Percentiles rank a stretch among this genome's conserved stretches.
Conservation (phyloP, 352 stramenopile species). For the Globisporangium perplexum region DNA sequence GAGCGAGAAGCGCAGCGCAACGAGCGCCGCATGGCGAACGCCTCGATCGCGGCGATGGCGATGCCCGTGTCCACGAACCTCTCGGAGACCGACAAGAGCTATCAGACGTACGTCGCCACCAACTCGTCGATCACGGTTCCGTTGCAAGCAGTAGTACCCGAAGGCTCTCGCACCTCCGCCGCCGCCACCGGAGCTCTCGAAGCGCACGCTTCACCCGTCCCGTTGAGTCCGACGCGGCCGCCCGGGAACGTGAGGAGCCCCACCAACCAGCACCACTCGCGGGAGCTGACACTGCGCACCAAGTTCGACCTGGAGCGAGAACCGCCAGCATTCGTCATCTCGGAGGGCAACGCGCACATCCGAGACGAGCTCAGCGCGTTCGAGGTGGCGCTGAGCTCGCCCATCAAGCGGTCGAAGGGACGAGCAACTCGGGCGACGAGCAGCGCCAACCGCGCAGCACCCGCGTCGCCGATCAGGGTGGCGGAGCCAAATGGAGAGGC, state of each 20-base stretch:
- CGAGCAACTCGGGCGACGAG: background rate
- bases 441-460: background rate
- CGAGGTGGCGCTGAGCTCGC: slow-evolving; percentile 24
- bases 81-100: slow-evolving; percentile 21
- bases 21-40: slow-evolving; percentile 24
- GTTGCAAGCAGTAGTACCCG: background rate
- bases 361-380: slow-evolving; percentile 22
- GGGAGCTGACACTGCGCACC: slow-evolving; percentile 12
- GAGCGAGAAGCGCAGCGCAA: slow-evolving; percentile 25
- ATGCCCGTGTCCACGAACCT: slow-evolving; percentile 10
- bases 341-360: slow-evolving; percentile 24
- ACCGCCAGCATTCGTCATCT: slow-evolving; percentile 24
- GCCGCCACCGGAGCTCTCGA: no score
- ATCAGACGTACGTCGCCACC: slow-evolving; percentile 30
- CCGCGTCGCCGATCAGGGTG: slow-evolving; percentile 9
- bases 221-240: slow-evolving; percentile 10
- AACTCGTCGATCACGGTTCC: slow-evolving; percentile 27
- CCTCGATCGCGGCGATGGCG: slow-evolving; percentile 26
- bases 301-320: slow-evolving; percentile 46
- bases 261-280: slow-evolving; percentile 1
- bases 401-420: slow-evolving; percentile 20
- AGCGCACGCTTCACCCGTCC: no score
- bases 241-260: slow-evolving; percentile 9
- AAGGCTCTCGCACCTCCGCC: background rate
- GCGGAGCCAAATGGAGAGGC: background rate